These are phyloP conservation scores for Salvia miltiorrhiza DNA, from an alignment of 257 asterid species.

Conservation along the genomic window DNA sequence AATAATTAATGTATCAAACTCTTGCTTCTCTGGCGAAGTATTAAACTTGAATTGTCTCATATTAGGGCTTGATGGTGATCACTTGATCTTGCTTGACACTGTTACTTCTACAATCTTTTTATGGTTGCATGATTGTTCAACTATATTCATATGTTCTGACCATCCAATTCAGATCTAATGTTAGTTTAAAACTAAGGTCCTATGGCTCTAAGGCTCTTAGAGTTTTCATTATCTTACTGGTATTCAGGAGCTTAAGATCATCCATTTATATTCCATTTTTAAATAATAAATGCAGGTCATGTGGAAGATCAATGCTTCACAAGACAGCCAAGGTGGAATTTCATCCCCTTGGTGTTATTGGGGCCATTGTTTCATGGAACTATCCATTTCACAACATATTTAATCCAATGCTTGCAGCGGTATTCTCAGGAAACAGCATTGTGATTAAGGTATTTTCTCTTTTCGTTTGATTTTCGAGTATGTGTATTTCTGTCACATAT, in stretches of 20 bases:
- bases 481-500: not conserved
- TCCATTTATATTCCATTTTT: constrained; percentile 6
- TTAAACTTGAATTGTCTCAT: not conserved
- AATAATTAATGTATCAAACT: not conserved
- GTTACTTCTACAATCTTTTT: not conserved
- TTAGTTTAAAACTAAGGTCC: constrained; percentile 5
- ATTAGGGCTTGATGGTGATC: constrained; percentile 15
- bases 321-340: constrained; percentile 93
- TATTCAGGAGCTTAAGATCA: not conserved
- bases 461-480: constrained; percentile 2
- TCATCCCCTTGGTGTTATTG: constrained; percentile 93
- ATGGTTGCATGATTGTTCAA: constrained; percentile 14
- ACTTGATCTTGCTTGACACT: constrained; percentile 10
- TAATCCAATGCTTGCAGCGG: constrained; percentile 98
- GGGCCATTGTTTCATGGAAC: constrained; percentile 99
- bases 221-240: not conserved
- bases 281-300: constrained; percentile 51
- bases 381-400: constrained; percentile 98
- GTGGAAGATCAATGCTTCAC: constrained; percentile 98
- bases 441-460: constrained; percentile 73
- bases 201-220: constrained; percentile 14
- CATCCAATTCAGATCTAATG: not conserved
- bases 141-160: not conserved
- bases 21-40: not conserved
- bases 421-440: constrained; percentile 93